Evolutionary conservation across 352 stramenopile genomes (phyloP).

Genomic region (Phytophthora fragariae): DNA sequence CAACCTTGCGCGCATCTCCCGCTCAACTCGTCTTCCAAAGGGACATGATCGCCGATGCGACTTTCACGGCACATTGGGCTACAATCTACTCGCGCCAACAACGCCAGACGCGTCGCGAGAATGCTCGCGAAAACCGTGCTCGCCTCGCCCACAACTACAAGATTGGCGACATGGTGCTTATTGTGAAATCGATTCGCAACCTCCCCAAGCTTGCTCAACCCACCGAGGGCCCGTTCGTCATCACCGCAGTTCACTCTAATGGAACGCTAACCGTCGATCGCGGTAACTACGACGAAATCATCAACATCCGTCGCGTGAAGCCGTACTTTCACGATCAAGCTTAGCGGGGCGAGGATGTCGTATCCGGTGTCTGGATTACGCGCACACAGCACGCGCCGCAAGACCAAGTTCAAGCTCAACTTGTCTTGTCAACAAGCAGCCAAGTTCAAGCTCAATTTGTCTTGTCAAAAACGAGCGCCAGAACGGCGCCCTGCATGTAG

Average conservation of each 20-base stretch:
- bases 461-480: too few species aligned
- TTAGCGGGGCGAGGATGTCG: too few species aligned
- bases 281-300: background rate
- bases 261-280: background rate
- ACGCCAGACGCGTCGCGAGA: background rate
- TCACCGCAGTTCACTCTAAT: background rate
- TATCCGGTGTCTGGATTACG: too few species aligned
- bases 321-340: background rate
- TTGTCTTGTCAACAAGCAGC: too few species aligned
- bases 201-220: background rate
- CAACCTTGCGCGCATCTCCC: background rate
- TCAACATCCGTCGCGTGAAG: background rate
- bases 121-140: background rate
- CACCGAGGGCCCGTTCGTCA: background rate
- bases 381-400: too few species aligned
- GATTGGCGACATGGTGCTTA: background rate
- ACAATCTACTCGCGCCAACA: background rate
- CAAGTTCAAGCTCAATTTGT: too few species aligned
- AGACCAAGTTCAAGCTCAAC: too few species aligned
- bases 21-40: background rate
- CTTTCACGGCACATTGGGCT: background rate
- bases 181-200: background rate
- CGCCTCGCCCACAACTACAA: background rate
- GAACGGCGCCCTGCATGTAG: too few species aligned
- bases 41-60: background rate